Evolutionary conservation across 2,329 filamentous ascomycete species (phyloP).

Genomic region (Bipolaris victoriae): DNA sequence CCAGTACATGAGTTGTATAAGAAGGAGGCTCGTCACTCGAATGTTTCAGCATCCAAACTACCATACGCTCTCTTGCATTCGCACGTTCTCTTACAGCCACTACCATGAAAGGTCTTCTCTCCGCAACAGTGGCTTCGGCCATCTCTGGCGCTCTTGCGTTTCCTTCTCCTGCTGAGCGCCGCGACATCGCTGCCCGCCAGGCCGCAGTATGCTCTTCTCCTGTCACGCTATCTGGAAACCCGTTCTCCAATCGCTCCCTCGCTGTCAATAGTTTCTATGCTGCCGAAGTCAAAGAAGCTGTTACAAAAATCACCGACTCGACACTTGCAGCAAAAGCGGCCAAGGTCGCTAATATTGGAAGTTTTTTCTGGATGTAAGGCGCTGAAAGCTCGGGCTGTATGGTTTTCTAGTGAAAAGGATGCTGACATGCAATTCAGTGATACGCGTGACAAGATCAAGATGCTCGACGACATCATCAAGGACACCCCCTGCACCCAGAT

Average conservation of each 20-base stretch:
- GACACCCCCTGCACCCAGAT: slow-evolving; percentile 57
- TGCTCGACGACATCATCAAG: slow-evolving; percentile 58
- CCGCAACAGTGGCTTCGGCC: slow-evolving; percentile 45
- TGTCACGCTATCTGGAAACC: slow-evolving; percentile 57
- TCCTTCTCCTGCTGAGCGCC: slow-evolving; percentile 36
- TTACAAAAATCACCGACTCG: slow-evolving; percentile 62
- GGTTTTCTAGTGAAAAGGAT: neutral
- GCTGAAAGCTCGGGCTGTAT: neutral
- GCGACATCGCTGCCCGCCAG: slow-evolving; percentile 36
- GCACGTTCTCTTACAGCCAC: slow-evolving; percentile 25
- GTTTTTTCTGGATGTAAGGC: slow-evolving; percentile 61
- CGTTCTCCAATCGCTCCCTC: slow-evolving; percentile 57
- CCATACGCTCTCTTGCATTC: slow-evolving; percentile 16
- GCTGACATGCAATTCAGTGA: slow-evolving; percentile 46
- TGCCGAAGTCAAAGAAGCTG: slow-evolving; percentile 60
- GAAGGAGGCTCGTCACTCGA: slow-evolving; percentile 24
- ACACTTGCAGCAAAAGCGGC: slow-evolving; percentile 59
- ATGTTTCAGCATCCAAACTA: slow-evolving; percentile 28
- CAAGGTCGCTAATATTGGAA: slow-evolving; percentile 58
- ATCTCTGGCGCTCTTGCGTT: slow-evolving; percentile 43
- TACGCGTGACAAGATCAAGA: slow-evolving; percentile 58
- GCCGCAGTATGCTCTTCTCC: slow-evolving; percentile 43
- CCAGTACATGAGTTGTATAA: slow-evolving; percentile 34
- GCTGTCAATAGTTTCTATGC: slow-evolving; percentile 62
- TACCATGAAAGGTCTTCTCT: slow-evolving; percentile 47